phyloP scores from a whole-genome alignment of 148 eudicot species.

The Amaranthus cruentus region DNA sequence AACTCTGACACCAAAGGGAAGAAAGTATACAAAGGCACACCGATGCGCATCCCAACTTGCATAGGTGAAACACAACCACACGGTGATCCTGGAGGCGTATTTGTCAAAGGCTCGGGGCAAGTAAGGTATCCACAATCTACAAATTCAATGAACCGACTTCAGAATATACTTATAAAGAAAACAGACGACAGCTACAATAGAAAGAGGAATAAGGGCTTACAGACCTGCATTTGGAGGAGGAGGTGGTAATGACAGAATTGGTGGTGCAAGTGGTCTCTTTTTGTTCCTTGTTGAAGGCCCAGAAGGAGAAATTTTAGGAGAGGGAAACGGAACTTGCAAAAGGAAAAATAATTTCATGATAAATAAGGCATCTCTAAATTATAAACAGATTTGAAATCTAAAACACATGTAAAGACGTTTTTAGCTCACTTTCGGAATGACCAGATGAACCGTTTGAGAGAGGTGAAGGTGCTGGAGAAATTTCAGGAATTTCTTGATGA shows the following conservation, averaged over 20 bases:
- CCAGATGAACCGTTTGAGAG: constrained; percentile 17
- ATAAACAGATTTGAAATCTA: background rate
- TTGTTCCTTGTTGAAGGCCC: constrained; percentile 43
- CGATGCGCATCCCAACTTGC: constrained; percentile 74
- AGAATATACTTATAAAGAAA: constrained; percentile 6
- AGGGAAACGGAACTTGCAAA: constrained; percentile 50
- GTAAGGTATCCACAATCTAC: constrained; percentile 65
- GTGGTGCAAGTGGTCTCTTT: constrained; percentile 38
- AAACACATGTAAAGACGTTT: constrained; percentile 13
- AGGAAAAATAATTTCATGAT: constrained; percentile 14
- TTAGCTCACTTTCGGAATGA: constrained; percentile 25
- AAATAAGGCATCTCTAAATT: constrained; percentile 20
- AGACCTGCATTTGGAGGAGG: constrained; percentile 85
- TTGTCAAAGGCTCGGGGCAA: constrained; percentile 69
- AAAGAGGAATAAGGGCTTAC: constrained; percentile 9
- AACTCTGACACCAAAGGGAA: constrained; percentile 81
- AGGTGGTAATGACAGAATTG: constrained; percentile 64
- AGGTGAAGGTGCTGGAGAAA: constrained; percentile 29
- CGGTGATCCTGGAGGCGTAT: constrained; percentile 68
- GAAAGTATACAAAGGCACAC: constrained; percentile 62
- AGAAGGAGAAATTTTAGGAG: constrained; percentile 59
- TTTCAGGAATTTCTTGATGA: constrained; percentile 17
- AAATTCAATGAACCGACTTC: constrained; percentile 8
- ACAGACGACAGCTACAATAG: background rate
- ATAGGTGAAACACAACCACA: constrained; percentile 82